phyloP scores from a whole-genome alignment of 2,329 filamentous ascomycete species.

The Penicillium brevicompactum region DNA sequence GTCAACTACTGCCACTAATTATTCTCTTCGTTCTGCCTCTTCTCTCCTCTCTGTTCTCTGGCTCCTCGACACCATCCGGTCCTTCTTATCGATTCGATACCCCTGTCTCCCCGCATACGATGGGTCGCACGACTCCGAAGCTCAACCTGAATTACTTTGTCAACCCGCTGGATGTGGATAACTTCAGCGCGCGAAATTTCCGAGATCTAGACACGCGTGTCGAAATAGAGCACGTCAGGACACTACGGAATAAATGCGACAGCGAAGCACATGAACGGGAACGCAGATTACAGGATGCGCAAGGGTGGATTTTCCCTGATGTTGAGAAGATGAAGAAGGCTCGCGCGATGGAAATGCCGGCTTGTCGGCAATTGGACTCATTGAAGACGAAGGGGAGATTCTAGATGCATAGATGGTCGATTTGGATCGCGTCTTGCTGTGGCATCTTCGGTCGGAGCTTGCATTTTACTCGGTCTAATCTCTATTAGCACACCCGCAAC shows the following conservation, averaged over 20 bases:
- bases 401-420: background rate
- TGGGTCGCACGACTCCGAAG: constrained; percentile 69
- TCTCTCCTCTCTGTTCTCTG: constrained; percentile 75
- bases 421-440: background rate
- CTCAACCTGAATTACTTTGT: constrained; percentile 82
- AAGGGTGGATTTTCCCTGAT: constrained; percentile 86
- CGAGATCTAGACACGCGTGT: constrained; percentile 74
- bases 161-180: constrained; percentile 73
- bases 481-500: constrained; percentile 1
- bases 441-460: background rate
- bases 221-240: constrained; percentile 71
- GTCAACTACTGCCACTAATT: constrained; percentile 80
- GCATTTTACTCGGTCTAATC: background rate
- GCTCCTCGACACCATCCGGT: constrained; percentile 56
- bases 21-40: constrained; percentile 86
- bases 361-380: constrained; percentile 58
- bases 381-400: constrained; percentile 43
- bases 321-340: constrained; percentile 76
- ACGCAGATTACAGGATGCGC: constrained; percentile 72
- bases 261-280: constrained; percentile 67
- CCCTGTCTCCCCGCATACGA: constrained; percentile 70
- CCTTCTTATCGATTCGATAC: constrained; percentile 77
- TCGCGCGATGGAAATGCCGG: constrained; percentile 60
- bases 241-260: constrained; percentile 72
- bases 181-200: constrained; percentile 70